These are phyloP conservation scores for Alopecurus myosuroides DNA, from an alignment of 176 grass and related monocot species.

Conservation along the genomic window DNA sequence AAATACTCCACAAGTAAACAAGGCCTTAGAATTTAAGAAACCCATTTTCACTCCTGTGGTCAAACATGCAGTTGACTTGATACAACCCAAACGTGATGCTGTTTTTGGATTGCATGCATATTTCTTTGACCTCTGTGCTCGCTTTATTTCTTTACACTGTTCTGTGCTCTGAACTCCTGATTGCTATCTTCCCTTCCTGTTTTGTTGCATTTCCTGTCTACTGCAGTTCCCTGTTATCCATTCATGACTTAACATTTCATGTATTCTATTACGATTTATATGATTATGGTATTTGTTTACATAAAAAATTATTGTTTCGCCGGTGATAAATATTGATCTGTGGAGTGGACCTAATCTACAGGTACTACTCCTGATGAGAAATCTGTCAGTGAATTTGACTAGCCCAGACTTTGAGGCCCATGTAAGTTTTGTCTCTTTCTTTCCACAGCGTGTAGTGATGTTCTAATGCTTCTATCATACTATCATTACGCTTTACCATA, in stretches of 20 bases:
- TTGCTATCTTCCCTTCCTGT: background rate
- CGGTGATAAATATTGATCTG: background rate
- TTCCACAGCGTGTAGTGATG: background rate
- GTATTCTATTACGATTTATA: background rate
- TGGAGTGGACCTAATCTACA: slow-evolving; percentile 27
- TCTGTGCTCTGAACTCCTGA: background rate
- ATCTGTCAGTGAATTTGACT: slow-evolving; percentile 78
- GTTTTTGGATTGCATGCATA: background rate
- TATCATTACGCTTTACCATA: background rate
- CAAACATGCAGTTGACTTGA: background rate
- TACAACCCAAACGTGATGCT: background rate
- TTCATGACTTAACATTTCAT: background rate
- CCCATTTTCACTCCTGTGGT: background rate
- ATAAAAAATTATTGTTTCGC: background rate
- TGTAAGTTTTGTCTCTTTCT: slow-evolving; percentile 46
- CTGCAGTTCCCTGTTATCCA: background rate
- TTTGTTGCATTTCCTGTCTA: background rate
- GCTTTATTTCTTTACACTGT: background rate
- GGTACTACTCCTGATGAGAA: slow-evolving; percentile 89
- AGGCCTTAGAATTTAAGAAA: background rate
- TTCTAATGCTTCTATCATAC: background rate
- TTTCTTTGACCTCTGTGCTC: background rate
- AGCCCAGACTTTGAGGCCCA: slow-evolving; percentile 81
- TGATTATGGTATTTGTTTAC: background rate
- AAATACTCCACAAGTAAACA: too few species aligned